Evolutionary conservation across 805 yeast genomes (phyloP).

Genomic region (Teunomyces atbi): DNA sequence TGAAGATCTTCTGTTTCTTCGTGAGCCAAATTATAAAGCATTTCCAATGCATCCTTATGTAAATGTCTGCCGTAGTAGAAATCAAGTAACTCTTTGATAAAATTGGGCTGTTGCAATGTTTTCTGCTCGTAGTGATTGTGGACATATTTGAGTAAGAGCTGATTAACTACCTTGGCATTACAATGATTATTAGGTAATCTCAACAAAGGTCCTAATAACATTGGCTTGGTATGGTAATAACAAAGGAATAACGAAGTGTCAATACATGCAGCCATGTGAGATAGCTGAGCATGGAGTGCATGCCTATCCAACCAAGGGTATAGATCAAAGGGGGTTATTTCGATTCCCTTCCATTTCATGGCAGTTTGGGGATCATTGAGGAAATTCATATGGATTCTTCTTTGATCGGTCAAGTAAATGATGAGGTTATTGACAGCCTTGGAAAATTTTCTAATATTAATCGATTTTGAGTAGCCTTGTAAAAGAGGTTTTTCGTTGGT

Average conservation of each 20-base stretch:
- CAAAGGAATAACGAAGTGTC: conserved; percentile 80
- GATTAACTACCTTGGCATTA: conserved; percentile 59
- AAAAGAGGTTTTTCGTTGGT: background rate
- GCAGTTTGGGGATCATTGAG: conserved; percentile 25
- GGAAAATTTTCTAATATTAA: conserved; percentile 24
- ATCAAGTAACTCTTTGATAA: conserved; percentile 70
- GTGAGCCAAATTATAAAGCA: conserved; percentile 41
- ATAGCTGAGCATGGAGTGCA: conserved; percentile 20
- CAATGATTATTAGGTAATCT: conserved; percentile 73
- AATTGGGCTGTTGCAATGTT: conserved; percentile 26
- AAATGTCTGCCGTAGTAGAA: conserved; percentile 63
- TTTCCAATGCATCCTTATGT: conserved; percentile 66
- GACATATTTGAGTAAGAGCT: conserved; percentile 43
- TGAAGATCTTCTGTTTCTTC: conserved; percentile 10
- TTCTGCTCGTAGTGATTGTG: conserved; percentile 18
- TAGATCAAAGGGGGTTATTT: conserved; percentile 43
- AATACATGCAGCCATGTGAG: conserved; percentile 45
- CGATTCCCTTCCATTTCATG: conserved; percentile 47
- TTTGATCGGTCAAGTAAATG: conserved; percentile 50
- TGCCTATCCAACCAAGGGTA: conserved; percentile 28
- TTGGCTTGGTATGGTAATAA: conserved; percentile 65
- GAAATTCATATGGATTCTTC: conserved; percentile 47
- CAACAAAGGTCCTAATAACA: conserved; percentile 78
- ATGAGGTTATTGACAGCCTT: conserved; percentile 43
- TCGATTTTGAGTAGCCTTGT: conserved; percentile 16